A percentile compares a stretch with the other conserved stretches of the same genome.
Evolutionary conservation across 257 asterid genomes (phyloP).

Genomic region (Anisodus tanguticus): DNA sequence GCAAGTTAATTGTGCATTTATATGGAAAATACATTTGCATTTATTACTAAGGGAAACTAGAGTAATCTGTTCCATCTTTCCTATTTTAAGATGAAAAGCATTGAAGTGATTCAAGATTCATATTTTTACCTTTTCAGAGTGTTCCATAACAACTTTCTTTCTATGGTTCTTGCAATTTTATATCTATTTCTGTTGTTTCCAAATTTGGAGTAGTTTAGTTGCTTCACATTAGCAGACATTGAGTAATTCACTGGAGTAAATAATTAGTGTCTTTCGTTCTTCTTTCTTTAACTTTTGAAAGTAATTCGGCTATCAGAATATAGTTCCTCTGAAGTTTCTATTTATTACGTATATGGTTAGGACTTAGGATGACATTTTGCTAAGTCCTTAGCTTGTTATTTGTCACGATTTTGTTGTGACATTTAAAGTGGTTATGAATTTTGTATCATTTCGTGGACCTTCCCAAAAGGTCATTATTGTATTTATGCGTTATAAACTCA

Average conservation of each 20-base stretch:
- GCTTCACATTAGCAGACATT: not conserved
- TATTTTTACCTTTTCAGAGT: not conserved
- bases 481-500: not conserved
- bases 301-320: not conserved
- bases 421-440: not conserved
- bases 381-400: not conserved
- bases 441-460: not conserved
- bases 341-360: not conserved
- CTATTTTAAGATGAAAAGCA: not conserved
- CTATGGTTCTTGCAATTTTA: not conserved
- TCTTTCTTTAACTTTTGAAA: not conserved
- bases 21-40: not conserved
- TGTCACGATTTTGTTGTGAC: not conserved
- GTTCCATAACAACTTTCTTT: not conserved
- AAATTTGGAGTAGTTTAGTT: not conserved
- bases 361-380: not conserved
- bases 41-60: not conserved
- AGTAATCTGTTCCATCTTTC: not conserved
- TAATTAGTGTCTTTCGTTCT: not conserved
- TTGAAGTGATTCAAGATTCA: slow-evolving; percentile 19
- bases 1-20: not conserved
- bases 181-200: not conserved
- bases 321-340: not conserved
- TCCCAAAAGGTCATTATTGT: not conserved
- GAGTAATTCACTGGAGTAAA: not conserved